A percentile compares a stretch with the other conserved stretches of the same genome.
Conservation (phyloP, 2,329 filamentous ascomycete genomes). For the Ophiobolus disseminans region DNA sequence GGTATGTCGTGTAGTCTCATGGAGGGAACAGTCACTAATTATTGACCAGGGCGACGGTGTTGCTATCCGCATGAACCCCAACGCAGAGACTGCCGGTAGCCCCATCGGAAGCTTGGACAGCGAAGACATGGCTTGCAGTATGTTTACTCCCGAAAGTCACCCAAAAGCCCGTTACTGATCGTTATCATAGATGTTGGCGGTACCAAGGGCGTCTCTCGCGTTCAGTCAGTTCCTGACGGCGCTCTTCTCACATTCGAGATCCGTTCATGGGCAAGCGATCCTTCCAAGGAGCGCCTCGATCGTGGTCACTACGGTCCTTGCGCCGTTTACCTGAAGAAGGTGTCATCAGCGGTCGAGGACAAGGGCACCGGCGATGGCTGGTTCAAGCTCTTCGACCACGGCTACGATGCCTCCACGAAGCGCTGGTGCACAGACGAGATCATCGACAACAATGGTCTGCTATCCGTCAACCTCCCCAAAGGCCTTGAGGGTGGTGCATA, state of each 20-base stretch:
- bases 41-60: slow-evolving; percentile 69
- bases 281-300: slow-evolving; percentile 64
- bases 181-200: slow-evolving; percentile 54
- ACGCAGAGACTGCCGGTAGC: slow-evolving; percentile 59
- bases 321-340: slow-evolving; percentile 75
- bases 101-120: slow-evolving; percentile 66
- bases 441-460: slow-evolving; percentile 67
- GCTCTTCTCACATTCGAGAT: slow-evolving; percentile 71
- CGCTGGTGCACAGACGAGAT: slow-evolving; percentile 76
- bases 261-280: slow-evolving; percentile 65
- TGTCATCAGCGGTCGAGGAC: slow-evolving; percentile 64
- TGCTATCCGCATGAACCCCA: slow-evolving; percentile 71
- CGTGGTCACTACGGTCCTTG: slow-evolving; percentile 71
- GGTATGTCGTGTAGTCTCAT: slow-evolving; percentile 20
- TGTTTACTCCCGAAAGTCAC: slow-evolving; percentile 26
- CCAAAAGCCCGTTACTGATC: slow-evolving; percentile 15
- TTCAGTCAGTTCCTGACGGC: slow-evolving; percentile 57
- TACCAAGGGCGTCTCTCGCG: slow-evolving; percentile 56
- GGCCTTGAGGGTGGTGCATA: slow-evolving; percentile 71
- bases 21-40: slow-evolving; percentile 25
- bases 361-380: slow-evolving; percentile 66
- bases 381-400: slow-evolving; percentile 80
- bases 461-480: slow-evolving; percentile 68
- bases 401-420: slow-evolving; percentile 62
- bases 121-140: slow-evolving; percentile 75